Conservation (phyloP, 306 rosid genomes). For the Datisca glomerata region DNA sequence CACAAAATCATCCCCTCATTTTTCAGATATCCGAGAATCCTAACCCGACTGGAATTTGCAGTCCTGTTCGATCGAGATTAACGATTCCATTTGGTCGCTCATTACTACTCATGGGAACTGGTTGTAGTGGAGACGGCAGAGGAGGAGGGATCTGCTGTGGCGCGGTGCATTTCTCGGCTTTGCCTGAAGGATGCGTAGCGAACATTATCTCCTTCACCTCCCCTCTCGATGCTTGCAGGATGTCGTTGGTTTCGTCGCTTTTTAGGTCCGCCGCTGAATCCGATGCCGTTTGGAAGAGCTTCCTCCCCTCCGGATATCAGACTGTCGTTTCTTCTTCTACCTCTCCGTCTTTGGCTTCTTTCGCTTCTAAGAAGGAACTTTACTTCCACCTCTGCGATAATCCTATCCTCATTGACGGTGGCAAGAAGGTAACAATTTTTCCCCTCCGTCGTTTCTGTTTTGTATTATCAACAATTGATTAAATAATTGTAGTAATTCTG, state of each 20-base stretch:
- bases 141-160: constrained; percentile 1
- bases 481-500: neutral
- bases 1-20: neutral
- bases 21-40: neutral
- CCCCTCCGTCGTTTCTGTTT: neutral
- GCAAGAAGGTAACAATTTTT: constrained; percentile 35
- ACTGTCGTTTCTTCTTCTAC: constrained; percentile 9
- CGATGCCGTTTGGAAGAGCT: constrained; percentile 62
- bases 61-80: too few species aligned
- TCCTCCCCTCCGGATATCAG: constrained; percentile 36
- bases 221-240: constrained; percentile 50
- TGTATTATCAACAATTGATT: neutral
- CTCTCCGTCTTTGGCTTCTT: neutral
- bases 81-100: too few species aligned
- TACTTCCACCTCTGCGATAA: constrained; percentile 32
- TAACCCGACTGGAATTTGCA: too few species aligned
- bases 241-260: constrained; percentile 31
- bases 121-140: neutral
- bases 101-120: too few species aligned
- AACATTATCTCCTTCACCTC: constrained; percentile 44
- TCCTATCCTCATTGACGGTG: constrained; percentile 46
- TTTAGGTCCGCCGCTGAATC: constrained; percentile 74
- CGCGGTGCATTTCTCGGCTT: constrained; percentile 15
- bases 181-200: constrained; percentile 70
- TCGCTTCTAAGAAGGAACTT: constrained; percentile 42